Base-by-base conservation (phyloP, 2,329 filamentous ascomycete species). In the Trichoderma hamatum region DNA sequence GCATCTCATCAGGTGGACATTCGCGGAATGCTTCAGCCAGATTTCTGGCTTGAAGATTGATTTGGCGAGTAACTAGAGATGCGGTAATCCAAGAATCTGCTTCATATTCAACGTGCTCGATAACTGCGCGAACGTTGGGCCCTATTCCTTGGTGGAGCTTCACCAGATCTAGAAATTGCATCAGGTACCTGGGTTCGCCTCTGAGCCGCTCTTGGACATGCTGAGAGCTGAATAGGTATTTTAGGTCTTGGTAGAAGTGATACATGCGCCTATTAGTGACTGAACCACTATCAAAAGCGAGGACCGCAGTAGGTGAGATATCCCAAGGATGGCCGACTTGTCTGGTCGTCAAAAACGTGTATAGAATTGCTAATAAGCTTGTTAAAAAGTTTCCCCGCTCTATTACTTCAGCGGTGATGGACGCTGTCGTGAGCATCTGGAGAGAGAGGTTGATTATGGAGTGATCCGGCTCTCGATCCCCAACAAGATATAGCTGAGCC, bases 61-160 rank as follows among this genome's bases (percentile, higher is more conserved):
- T 95, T 78, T 99, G 95, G 62, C 95, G 88, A 61, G 96, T 97
- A 69, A 99, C 92, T 62, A 98, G 85, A 7, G 94, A 97, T 3
- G 96, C 95, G 69, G 93, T 96, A 65, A 99, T 98, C 96, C 96
- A 99, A 24, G 93, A 92, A 80, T 99, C 96, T 2, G 94, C 96
- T 80, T 99, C 96, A 76, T 98, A 99, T 79, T 99, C 96, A 36
- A 99, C 92, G 78, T 99, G 96, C 76, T 98, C 96, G 19, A 94
- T 94, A 26, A 97, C 88, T 2, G 95, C 96, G 71, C 96, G 76
- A 30, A 94, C 85, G 75, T 98, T 99, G 1, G 96, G 96, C 74
- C 95, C 97, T 68, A 99, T 97, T 32, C 96, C 95, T 81, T 99
- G 96, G 72, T 97, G 94, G 56, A 99, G 86, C 79, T 97, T 97